phyloP scores from a whole-genome alignment of 371 early-diverging fungal species.

The Mucor velutinosus region DNA sequence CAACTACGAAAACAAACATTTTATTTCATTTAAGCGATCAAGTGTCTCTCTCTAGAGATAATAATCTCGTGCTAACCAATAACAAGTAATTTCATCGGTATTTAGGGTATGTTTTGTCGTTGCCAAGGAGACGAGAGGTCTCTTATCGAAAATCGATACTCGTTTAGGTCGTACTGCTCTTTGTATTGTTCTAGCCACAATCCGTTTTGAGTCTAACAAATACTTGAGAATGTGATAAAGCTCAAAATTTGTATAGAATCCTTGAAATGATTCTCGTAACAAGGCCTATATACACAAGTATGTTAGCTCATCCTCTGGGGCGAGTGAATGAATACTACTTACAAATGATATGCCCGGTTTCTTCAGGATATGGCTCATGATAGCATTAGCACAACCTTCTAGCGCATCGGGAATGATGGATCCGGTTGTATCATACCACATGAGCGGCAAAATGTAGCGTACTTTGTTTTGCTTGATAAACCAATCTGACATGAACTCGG shows the following conservation, averaged over 20 bases:
- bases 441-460: constrained; percentile 1
- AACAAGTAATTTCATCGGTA: constrained; percentile 12
- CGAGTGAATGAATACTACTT: neutral
- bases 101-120: neutral
- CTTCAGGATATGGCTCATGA: constrained; percentile 15
- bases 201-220: neutral
- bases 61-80: constrained; percentile 12
- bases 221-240: constrained; percentile 12
- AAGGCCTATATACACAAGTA: neutral
- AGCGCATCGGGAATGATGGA: constrained; percentile 6
- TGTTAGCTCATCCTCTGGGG: no score
- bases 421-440: constrained; percentile 23
- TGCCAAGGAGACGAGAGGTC: neutral
- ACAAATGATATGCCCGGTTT: constrained; percentile 22
- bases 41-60: neutral
- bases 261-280: constrained; percentile 4
- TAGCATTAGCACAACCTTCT: constrained; percentile 15
- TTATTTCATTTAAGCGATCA: neutral
- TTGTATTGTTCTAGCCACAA: constrained; percentile 3
- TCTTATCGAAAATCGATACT: constrained; percentile 5
- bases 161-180: neutral
- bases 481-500: constrained; percentile 4
- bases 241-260: constrained; percentile 15
- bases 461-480: neutral
- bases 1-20: neutral